phyloP scores from a whole-genome alignment of 83 land plant genomes.

The Isoetes engelmannii region DNA sequence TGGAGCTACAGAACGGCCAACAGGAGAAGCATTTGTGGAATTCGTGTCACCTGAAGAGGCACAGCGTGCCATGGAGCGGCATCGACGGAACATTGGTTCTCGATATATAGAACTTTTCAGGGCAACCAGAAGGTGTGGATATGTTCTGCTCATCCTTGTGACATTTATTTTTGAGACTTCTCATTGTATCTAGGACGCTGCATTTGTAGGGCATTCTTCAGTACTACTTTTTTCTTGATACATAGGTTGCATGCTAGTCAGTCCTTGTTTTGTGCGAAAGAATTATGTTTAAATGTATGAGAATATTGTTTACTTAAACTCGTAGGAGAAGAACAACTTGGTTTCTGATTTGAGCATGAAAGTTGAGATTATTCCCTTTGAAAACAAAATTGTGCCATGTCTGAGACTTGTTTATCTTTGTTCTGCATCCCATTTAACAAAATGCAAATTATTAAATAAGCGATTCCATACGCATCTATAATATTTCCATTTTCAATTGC shows the following conservation, averaged over 20 bases:
- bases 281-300: no score
- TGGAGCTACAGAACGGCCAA: conserved; percentile 24
- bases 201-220: no score
- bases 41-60: conserved; percentile 20
- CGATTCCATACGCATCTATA: not conserved
- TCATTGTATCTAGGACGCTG: not conserved
- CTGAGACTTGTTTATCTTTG: no score
- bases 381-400: no score
- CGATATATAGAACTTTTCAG: conserved; percentile 29
- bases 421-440: not conserved
- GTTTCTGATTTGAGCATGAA: no score
- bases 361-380: no score
- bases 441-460: not conserved
- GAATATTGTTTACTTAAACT: no score
- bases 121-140: conserved; percentile 22
- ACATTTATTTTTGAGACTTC: not conserved
- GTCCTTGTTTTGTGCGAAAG: not conserved
- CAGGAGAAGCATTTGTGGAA: conserved; percentile 27
- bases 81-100: conserved; percentile 23
- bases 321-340: no score
- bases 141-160: not conserved
- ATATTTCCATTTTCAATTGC: not conserved
- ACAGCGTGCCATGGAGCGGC: conserved; percentile 29
- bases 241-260: not conserved
- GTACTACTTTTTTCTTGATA: not conserved